A percentile compares a stretch with the other conserved stretches of the same genome.
phyloP scores from a whole-genome alignment of 1,284 basidiomycete species.

The Rhodofomes roseus region DNA sequence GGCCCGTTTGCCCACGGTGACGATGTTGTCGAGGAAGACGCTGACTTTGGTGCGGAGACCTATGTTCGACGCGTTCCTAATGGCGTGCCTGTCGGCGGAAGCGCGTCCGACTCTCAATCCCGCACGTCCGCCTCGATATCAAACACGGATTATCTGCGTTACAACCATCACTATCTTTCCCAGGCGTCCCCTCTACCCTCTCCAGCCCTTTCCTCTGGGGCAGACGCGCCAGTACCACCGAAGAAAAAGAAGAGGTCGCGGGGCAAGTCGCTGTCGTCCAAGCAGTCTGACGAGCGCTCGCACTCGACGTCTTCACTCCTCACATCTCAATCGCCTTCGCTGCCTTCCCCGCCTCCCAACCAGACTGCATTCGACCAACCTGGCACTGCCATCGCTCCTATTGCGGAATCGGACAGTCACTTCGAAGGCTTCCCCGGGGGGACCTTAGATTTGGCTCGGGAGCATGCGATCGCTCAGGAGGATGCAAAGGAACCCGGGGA shows the following conservation, averaged over 20 bases:
- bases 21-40: slow-evolving; percentile 30
- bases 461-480: slow-evolving; percentile 1
- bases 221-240: slow-evolving; percentile 1
- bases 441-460: slow-evolving; percentile 6
- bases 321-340: slow-evolving; percentile 18
- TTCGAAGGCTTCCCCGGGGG: slow-evolving; percentile 21
- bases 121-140: slow-evolving; percentile 47
- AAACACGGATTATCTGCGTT: slow-evolving; percentile 10
- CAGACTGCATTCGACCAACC: slow-evolving; percentile 3
- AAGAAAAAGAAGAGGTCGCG: slow-evolving; percentile 17
- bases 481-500: slow-evolving; percentile 9
- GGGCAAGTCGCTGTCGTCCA: slow-evolving; percentile 24
- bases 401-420: slow-evolving; percentile 1
- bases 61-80: slow-evolving; percentile 39
- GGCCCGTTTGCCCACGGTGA: slow-evolving; percentile 33
- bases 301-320: slow-evolving; percentile 26
- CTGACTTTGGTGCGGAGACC: slow-evolving; percentile 56
- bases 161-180: slow-evolving; percentile 29
- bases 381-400: neutral
- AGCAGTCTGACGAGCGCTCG: slow-evolving; percentile 16
- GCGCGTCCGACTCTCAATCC: slow-evolving; percentile 56
- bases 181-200: slow-evolving; percentile 16
- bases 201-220: slow-evolving; percentile 4
- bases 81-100: slow-evolving; percentile 28
- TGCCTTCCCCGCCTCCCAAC: slow-evolving; percentile 1